A percentile compares a stretch with the other conserved stretches of the same genome.
These are phyloP conservation scores for Schizophyllum amplum DNA, from an alignment of 1,284 basidiomycete species.

Conservation along the genomic window DNA sequence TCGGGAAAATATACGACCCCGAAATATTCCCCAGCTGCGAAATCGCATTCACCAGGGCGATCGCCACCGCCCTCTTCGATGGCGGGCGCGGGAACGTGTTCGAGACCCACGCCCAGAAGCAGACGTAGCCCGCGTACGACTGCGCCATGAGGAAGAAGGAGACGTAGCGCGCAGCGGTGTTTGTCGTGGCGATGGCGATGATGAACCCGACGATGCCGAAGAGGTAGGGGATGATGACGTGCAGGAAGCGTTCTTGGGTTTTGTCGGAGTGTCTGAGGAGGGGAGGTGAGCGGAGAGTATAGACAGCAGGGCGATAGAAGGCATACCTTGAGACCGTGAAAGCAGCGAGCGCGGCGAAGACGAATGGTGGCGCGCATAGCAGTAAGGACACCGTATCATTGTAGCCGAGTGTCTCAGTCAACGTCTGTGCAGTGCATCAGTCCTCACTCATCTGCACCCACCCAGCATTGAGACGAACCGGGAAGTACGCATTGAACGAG, in stretches of 20 bases:
- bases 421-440: conserved; percentile 36
- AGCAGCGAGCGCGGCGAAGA: conserved; percentile 52
- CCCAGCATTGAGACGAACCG: neutral
- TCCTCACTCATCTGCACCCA: neutral
- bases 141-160: conserved; percentile 67
- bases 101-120: conserved; percentile 62
- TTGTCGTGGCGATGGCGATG: conserved; percentile 66
- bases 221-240: conserved; percentile 45
- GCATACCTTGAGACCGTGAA: conserved; percentile 42
- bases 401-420: conserved; percentile 65
- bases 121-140: conserved; percentile 63
- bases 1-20: conserved; percentile 40
- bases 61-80: conserved; percentile 61
- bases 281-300: neutral
- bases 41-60: conserved; percentile 63
- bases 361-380: conserved; percentile 73
- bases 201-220: conserved; percentile 63
- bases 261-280: conserved; percentile 13
- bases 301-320: neutral
- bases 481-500: conserved; percentile 48
- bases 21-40: conserved; percentile 61
- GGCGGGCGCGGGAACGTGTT: conserved; percentile 61
- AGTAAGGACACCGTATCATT: conserved; percentile 56
- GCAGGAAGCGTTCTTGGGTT: conserved; percentile 55
- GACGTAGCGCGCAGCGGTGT: conserved; percentile 58